phyloP scores from a whole-genome alignment of 495 filamentous ascomycete genomes.

The Aspergillus affinis region DNA sequence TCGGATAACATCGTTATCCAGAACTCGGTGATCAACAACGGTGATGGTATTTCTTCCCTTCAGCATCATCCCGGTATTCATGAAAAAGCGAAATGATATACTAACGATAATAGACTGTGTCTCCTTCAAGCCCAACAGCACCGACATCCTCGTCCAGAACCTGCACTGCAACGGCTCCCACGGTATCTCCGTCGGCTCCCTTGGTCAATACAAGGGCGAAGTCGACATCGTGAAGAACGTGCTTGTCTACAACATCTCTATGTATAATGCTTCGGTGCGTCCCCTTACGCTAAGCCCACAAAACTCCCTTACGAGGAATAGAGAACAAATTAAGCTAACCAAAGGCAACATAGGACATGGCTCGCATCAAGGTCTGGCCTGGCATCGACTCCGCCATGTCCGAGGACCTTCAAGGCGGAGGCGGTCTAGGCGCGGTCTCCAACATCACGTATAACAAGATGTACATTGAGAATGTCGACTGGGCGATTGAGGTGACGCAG shows the following conservation, averaged over 20 bases:
- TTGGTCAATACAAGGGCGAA: constrained; percentile 64
- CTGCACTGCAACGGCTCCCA: constrained; percentile 70
- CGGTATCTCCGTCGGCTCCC: constrained; percentile 68
- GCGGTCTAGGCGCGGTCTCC: constrained; percentile 53
- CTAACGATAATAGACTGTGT: constrained; percentile 55
- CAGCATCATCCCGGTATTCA: neutral
- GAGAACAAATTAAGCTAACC: constrained; percentile 1
- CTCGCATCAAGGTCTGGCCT: constrained; percentile 72
- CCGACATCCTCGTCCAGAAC: constrained; percentile 71
- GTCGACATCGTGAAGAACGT: constrained; percentile 66
- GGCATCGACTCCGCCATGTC: constrained; percentile 49
- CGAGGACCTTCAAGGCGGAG: constrained; percentile 60
- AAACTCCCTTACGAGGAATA: neutral
- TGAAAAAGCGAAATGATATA: neutral
- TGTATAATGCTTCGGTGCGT: constrained; percentile 58
- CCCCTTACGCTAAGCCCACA: neutral
- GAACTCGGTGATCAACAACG: constrained; percentile 66
- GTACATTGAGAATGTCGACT: constrained; percentile 59
- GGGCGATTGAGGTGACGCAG: constrained; percentile 63
- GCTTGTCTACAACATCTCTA: constrained; percentile 64
- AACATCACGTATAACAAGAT: constrained; percentile 60
- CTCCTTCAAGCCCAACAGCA: constrained; percentile 77
- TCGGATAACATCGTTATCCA: constrained; percentile 63
- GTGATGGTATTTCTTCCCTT: constrained; percentile 49
- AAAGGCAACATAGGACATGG: constrained; percentile 47